Evolutionary conservation across 2,329 filamentous ascomycete genomes (phyloP), one percentile per base, ranked within the genome.

Genomic region (Beauveria brongniartii): DNA sequence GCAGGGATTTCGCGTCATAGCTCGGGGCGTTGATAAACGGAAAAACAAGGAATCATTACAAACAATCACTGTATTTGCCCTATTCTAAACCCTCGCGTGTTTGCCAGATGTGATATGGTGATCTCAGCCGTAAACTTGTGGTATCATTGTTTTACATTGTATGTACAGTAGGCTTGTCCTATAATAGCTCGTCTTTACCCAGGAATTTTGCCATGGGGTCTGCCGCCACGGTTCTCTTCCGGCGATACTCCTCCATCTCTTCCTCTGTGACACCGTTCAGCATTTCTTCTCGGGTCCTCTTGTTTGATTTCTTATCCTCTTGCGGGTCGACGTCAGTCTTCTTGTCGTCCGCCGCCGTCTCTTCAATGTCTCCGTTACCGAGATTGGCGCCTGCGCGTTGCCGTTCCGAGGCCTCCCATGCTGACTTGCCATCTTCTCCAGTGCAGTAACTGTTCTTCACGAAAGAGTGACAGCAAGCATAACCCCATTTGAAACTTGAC

Each of bases 391-490:
- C 81, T 1, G 73, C 76, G n/a, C 80, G 74, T 69, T 81, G 84
- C 66, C 71, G 77, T 65, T 94, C 87, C 0, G 90, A 86, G 61
- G 90, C 88, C 67, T 92, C 87, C 74, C 90, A 92, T 1, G 91
- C 92, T 63, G 77, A 77, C 72, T 86, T 95, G 41, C 94, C 94
- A 62, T 90, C 90, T 63, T 94, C 91, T 28, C 94, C 94, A 0
- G 93, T 97, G 73, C 94, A 99, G 70, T 97, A 99, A 69, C 92
- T 96, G 74, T 99, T 97, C 76, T 96, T 97, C 64, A 96, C 84
- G 24, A 86, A 88, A 0, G 92, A 96, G 72, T 95, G 92, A 78
- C 94, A 99, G 74, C 94, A 99, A 24, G 90, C 84, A 74, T 96
- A 99, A 1, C 94, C 94, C 94, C 94, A 99, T 74, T 88, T 84